phyloP scores from a whole-genome alignment of 192 early-diverging fungal species.

The Backusella circina region DNA sequence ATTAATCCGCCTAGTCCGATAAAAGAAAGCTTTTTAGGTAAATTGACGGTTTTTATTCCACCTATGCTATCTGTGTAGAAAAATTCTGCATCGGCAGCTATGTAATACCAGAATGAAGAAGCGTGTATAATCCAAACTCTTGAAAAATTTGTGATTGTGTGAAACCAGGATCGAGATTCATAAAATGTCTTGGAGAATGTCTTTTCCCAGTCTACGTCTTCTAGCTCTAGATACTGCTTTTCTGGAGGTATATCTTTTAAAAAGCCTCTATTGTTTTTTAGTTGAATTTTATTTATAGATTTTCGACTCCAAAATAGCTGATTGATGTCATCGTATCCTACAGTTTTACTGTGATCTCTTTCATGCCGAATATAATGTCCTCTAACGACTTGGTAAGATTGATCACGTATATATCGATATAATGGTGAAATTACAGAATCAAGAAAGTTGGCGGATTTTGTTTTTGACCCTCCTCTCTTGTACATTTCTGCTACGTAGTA shows the following conservation, averaged over 20 bases:
- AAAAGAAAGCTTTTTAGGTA: conserved; percentile 40
- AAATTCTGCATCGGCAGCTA: conserved; percentile 56
- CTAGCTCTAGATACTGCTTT: conserved; percentile 51
- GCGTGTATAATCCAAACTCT: conserved; percentile 73
- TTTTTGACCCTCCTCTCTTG: conserved; percentile 6
- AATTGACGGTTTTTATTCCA: neutral
- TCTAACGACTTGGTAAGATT: conserved; percentile 55
- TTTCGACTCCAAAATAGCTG: conserved; percentile 67
- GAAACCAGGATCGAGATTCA: conserved; percentile 64
- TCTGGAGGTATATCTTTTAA: conserved; percentile 51
- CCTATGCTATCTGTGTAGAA: conserved; percentile 34
- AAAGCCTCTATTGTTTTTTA: conserved; percentile 42
- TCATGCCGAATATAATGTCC: conserved; percentile 60
- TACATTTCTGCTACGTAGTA: conserved; percentile 56
- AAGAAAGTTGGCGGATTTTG: conserved; percentile 39
- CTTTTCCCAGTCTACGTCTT: conserved; percentile 54
- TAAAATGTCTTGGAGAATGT: conserved; percentile 66
- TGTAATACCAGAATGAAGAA: conserved; percentile 66
- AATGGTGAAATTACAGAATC: conserved; percentile 57
- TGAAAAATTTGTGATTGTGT: conserved; percentile 65
- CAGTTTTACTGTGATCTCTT: conserved; percentile 59
- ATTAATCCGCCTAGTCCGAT: conserved; percentile 53
- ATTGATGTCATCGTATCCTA: conserved; percentile 72
- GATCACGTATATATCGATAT: conserved; percentile 61
- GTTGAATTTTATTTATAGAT: conserved; percentile 42